phyloP scores from a whole-genome alignment of 495 filamentous ascomycete species.

The Diplogelasinospora grovesii region DNA sequence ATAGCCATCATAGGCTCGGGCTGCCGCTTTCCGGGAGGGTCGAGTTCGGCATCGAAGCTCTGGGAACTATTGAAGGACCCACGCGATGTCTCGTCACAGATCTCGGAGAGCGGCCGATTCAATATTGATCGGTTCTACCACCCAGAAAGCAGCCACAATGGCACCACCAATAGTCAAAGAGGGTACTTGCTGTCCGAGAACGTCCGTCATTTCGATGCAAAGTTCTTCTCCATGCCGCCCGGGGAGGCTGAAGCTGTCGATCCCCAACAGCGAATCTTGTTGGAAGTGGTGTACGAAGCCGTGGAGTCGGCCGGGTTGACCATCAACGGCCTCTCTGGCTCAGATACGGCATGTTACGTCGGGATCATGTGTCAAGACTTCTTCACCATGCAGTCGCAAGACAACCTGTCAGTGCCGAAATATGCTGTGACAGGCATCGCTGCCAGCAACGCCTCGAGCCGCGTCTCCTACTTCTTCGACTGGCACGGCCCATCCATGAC shows the following conservation, averaged over 20 bases:
- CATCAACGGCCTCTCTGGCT: conserved; percentile 5
- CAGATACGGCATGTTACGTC: conserved; percentile 46
- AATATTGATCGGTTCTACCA: conserved; percentile 53
- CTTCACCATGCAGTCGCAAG: conserved; percentile 38
- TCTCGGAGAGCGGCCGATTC: conserved; percentile 60
- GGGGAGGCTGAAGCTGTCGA: conserved; percentile 38
- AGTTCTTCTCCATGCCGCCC: conserved; percentile 43
- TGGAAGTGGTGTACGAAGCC: conserved; percentile 31
- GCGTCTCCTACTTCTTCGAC: conserved; percentile 45
- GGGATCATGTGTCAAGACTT: conserved; percentile 64
- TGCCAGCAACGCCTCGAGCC: conserved; percentile 34
- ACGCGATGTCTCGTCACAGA: conserved; percentile 4
- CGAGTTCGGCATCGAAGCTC: conserved; percentile 34
- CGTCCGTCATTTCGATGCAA: conserved; percentile 36
- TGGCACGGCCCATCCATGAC: conserved; percentile 31
- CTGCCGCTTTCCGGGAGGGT: conserved; percentile 46
- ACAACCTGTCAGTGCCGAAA: conserved; percentile 2
- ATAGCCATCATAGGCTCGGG: conserved; percentile 49
- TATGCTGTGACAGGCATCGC: conserved; percentile 24
- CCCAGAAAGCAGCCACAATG: conserved; percentile 19
- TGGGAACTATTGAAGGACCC: conserved; percentile 29
- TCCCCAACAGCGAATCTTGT: conserved; percentile 22
- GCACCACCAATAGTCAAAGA: conserved; percentile 42
- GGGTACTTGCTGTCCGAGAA: conserved; percentile 53
- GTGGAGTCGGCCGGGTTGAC: conserved; percentile 48